A percentile compares a stretch with the other conserved stretches of the same genome.
Evolutionary conservation across 140 eudicot genomes (phyloP).

Genomic region (Oenanthe javanica): DNA sequence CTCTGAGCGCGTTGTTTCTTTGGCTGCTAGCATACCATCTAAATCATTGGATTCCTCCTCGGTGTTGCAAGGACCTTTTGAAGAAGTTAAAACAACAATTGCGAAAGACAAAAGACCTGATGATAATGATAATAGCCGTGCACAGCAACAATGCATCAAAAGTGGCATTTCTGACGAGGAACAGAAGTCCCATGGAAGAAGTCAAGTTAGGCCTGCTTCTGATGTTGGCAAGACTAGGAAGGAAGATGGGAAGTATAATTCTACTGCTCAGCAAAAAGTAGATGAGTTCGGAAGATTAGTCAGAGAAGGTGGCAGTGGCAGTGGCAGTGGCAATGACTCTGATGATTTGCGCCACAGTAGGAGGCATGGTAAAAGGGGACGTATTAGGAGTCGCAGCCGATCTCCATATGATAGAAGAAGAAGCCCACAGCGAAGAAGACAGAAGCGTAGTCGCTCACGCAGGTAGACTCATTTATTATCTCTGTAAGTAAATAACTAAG

Average conservation of each 20-base stretch:
- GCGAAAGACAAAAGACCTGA: background rate
- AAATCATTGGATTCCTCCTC: slow-evolving; percentile 10
- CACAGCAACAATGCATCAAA: slow-evolving; percentile 12
- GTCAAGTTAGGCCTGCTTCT: slow-evolving; percentile 17
- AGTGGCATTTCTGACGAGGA: slow-evolving; percentile 10
- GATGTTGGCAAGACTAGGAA: slow-evolving; percentile 19
- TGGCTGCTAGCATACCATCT: background rate
- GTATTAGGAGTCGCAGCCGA: slow-evolving; percentile 62
- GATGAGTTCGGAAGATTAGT: slow-evolving; percentile 91
- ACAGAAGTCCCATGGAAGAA: slow-evolving; percentile 12
- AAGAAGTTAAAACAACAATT: background rate
- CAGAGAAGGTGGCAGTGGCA: slow-evolving; percentile 27
- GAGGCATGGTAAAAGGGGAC: slow-evolving; percentile 58
- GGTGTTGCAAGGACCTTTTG: slow-evolving; percentile 7
- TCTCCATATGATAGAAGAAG: slow-evolving; percentile 47
- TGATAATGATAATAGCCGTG: background rate
- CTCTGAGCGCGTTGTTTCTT: slow-evolving; percentile 8
- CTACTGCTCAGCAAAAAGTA: slow-evolving; percentile 30
- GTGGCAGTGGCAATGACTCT: slow-evolving; percentile 69
- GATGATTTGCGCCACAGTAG: slow-evolving; percentile 37
- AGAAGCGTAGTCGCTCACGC: slow-evolving; percentile 62
- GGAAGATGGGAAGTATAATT: slow-evolving; percentile 18
- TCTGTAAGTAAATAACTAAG: background rate
- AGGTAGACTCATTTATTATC: background rate
- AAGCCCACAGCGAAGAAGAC: slow-evolving; percentile 56